Evolutionary conservation across 176 grass and related monocot species (phyloP), one percentile per base, ranked within the genome.

Genomic region (Areca catechu): DNA sequence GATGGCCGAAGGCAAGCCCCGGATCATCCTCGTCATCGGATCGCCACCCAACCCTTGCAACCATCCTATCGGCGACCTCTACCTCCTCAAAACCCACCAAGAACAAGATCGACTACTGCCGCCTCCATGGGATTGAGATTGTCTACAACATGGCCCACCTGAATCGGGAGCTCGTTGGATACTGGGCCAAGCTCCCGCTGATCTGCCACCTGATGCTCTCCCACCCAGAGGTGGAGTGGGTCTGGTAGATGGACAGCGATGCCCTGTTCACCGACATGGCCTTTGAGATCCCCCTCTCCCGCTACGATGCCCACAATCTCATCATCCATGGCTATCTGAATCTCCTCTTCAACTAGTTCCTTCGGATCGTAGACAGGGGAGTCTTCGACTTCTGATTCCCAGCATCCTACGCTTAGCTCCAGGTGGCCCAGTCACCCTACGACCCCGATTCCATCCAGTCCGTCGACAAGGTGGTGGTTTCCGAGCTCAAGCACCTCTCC

Each of bases 201-300:
- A 66, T 93, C 5, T 77, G 89, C 3, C 79, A 70, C 7, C 89
- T 87, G 0, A 87, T 93, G 83, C 71, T 93, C 3, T 77, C 89
- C 5, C 89, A 93, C 57, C 83, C 89, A 62, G 89, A 93, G 84
- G 65, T 77, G 18, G 88, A 93, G 83, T 93, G 88, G 88, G 53
- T 87, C 49, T 87, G 88, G 88, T 93, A 83, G 88, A 64, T 87
- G 80, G 88, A 93, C 80, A 57, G 61, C 64, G 76, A 77, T 66
- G 80, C 88, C 5, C 30, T 93, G n/a, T 56, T 93, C 70, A 93
- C 83, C 51, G 88, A 92, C 83, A 92, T 92, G 83, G 88, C 65
- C 4, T 92, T 92, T 64, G 76, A 80, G 60, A 72, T 87, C 59
- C 88, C 88, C 3, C 66, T 87, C 4, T 7, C 21, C 0, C 77